Evolutionary conservation across 2,329 filamentous ascomycete species (phyloP).

Genomic region (Chaetomium sp.): DNA sequence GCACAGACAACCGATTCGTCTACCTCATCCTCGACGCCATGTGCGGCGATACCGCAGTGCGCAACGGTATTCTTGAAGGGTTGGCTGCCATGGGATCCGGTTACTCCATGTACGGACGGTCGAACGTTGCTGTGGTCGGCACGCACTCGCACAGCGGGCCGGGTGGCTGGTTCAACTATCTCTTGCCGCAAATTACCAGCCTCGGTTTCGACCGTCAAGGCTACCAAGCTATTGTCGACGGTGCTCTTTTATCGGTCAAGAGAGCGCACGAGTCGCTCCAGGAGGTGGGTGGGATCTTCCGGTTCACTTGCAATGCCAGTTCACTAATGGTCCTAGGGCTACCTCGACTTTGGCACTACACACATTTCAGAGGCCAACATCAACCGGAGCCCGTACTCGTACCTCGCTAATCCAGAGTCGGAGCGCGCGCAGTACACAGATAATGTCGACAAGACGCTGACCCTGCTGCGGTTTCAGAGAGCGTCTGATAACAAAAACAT

Average conservation of each 20-base stretch:
- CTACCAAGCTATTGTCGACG: slow-evolving; percentile 84
- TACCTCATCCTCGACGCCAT: slow-evolving; percentile 87
- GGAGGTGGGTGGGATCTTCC: slow-evolving; percentile 42
- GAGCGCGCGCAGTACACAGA: slow-evolving; percentile 70
- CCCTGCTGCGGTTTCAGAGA: slow-evolving; percentile 72
- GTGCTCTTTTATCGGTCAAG: slow-evolving; percentile 75
- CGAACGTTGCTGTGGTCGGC: slow-evolving; percentile 85
- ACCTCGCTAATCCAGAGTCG: slow-evolving; percentile 75
- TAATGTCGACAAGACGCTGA: slow-evolving; percentile 73
- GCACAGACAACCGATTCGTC: slow-evolving; percentile 71
- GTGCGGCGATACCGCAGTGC: slow-evolving; percentile 82
- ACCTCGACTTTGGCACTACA: slow-evolving; percentile 63
- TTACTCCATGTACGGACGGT: slow-evolving; percentile 73
- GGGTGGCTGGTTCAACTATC: slow-evolving; percentile 89
- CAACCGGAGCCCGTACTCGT: slow-evolving; percentile 82
- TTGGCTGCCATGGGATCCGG: slow-evolving; percentile 68
- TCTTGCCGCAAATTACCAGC: slow-evolving; percentile 85
- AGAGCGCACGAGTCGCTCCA: slow-evolving; percentile 72
- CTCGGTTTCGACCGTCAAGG: slow-evolving; percentile 83
- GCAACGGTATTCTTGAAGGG: slow-evolving; percentile 77
- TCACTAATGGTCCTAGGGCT: slow-evolving; percentile 49
- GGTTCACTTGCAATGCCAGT: neutral
- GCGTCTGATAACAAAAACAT: slow-evolving; percentile 71
- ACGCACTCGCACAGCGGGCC: slow-evolving; percentile 91
- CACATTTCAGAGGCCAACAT: slow-evolving; percentile 73